phyloP scores from a whole-genome alignment of 108 stramenopile genomes.

The Phaeodactylum tricornutum region DNA sequence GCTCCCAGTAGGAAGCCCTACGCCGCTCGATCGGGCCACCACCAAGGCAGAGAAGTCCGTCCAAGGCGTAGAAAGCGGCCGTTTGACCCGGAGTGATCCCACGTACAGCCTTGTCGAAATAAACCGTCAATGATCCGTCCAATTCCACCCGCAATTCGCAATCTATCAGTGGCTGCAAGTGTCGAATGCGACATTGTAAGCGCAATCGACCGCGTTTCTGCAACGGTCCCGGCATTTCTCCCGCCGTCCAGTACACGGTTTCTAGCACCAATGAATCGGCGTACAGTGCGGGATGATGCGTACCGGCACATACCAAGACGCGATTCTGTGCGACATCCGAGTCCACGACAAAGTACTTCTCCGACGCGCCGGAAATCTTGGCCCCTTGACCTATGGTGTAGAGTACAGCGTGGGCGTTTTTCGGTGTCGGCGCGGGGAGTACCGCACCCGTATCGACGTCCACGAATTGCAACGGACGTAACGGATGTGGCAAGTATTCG shows the following conservation, averaged over 20 bases:
- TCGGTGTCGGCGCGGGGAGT: slow-evolving; percentile 13
- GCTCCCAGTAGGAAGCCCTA: slow-evolving; percentile 41
- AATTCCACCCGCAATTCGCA: slow-evolving; percentile 17
- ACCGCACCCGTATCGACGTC: slow-evolving; percentile 61
- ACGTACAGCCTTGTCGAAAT: slow-evolving; percentile 49
- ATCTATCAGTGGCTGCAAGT: slow-evolving; percentile 66
- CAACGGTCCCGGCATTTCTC: slow-evolving; percentile 20
- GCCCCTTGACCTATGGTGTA: slow-evolving; percentile 86
- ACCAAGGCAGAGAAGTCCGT: slow-evolving; percentile 70
- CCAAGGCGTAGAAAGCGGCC: slow-evolving; percentile 46
- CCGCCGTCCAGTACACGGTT: slow-evolving; percentile 58
- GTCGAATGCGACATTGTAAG: slow-evolving; percentile 51
- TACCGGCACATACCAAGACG: slow-evolving; percentile 65
- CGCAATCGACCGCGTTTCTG: slow-evolving; percentile 7
- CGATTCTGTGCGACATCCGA: slow-evolving; percentile 12
- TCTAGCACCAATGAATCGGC: slow-evolving; percentile 46
- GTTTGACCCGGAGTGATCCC: slow-evolving; percentile 75
- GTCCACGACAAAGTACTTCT: slow-evolving; percentile 74
- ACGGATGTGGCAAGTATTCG: slow-evolving; percentile 48
- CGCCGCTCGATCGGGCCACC: slow-evolving; percentile 48
- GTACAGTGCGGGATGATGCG: slow-evolving; percentile 79
- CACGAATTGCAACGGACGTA: slow-evolving; percentile 33
- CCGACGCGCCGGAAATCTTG: slow-evolving; percentile 59
- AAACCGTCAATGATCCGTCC: slow-evolving; percentile 4
- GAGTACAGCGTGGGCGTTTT: slow-evolving; percentile 7